phyloP scores from a whole-genome alignment of 306 rosid species.

The Cicer chorassanicum region DNA sequence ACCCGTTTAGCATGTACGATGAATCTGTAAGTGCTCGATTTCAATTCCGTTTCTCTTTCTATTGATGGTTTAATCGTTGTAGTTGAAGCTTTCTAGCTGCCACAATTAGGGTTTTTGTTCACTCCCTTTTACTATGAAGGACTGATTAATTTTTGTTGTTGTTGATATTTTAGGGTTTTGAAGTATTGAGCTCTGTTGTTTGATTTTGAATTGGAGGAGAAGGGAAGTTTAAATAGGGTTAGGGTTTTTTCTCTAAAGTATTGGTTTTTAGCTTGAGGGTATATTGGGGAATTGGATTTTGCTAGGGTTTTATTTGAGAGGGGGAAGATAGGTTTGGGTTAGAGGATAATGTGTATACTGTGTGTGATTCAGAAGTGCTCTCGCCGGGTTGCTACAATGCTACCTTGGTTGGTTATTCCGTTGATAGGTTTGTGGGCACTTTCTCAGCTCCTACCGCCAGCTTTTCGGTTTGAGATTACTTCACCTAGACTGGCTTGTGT shows the following conservation, averaged over 20 bases:
- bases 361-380: constrained; percentile 99
- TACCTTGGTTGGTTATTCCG: constrained; percentile 99
- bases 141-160: constrained; percentile 38
- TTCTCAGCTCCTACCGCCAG: constrained; percentile 99
- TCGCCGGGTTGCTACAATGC: constrained; percentile 99
- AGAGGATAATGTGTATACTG: constrained; percentile 99
- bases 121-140: not conserved
- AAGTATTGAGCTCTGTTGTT: constrained; percentile 44
- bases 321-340: constrained; percentile 28
- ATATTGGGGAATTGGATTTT: constrained; percentile 16
- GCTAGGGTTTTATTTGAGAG: constrained; percentile 38
- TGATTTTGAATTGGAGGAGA: constrained; percentile 48
- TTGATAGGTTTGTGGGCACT: constrained; percentile 93
- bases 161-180: constrained; percentile 69
- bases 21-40: constrained; percentile 60
- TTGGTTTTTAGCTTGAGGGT: constrained; percentile 41
- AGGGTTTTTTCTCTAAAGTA: constrained; percentile 59
- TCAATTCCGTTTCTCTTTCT: constrained; percentile 44
- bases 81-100: constrained; percentile 41
- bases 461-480: constrained; percentile 92
- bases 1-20: constrained; percentile 43
- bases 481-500: constrained; percentile 95
- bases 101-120: constrained; percentile 37
- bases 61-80: constrained; percentile 39
- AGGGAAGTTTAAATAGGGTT: constrained; percentile 44